phyloP scores from a whole-genome alignment of 495 filamentous ascomycete species.

The Penicillium cosmopolitanum region DNA sequence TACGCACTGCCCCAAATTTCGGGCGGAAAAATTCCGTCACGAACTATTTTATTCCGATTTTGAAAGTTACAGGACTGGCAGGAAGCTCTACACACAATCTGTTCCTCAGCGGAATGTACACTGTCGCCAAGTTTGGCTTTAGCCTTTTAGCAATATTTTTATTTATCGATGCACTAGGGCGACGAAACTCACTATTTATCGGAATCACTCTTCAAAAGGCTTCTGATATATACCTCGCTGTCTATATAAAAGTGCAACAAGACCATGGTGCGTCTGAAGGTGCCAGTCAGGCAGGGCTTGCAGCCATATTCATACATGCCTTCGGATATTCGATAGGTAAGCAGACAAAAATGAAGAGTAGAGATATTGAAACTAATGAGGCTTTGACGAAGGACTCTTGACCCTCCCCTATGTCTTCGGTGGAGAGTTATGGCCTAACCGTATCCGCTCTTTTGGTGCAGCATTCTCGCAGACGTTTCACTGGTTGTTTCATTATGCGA shows the following conservation, averaged over 20 bases:
- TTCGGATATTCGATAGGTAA: slow-evolving; percentile 22
- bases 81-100: slow-evolving; percentile 16
- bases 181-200: slow-evolving; percentile 22
- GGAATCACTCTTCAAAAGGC: slow-evolving; percentile 19
- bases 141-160: slow-evolving; percentile 26
- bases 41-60: slow-evolving; percentile 25
- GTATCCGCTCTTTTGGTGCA: slow-evolving; percentile 29
- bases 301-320: slow-evolving; percentile 23
- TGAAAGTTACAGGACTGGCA: slow-evolving; percentile 10
- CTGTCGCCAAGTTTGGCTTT: slow-evolving; percentile 36
- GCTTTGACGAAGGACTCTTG: slow-evolving; percentile 16
- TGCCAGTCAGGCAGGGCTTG: slow-evolving; percentile 14
- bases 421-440: slow-evolving; percentile 27
- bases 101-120: slow-evolving; percentile 24
- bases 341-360: neutral
- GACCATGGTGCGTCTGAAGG: neutral
- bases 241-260: slow-evolving; percentile 19
- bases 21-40: slow-evolving; percentile 30
- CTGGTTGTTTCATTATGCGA: slow-evolving; percentile 23
- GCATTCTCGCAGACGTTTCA: slow-evolving; percentile 20
- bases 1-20: slow-evolving; percentile 36
- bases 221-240: slow-evolving; percentile 21
- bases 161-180: slow-evolving; percentile 23
- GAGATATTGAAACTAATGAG: too few relatives aligned
- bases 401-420: slow-evolving; percentile 27